Evolutionary conservation across 345 rosid species (phyloP).

Genomic region (Carallia brachiata): DNA sequence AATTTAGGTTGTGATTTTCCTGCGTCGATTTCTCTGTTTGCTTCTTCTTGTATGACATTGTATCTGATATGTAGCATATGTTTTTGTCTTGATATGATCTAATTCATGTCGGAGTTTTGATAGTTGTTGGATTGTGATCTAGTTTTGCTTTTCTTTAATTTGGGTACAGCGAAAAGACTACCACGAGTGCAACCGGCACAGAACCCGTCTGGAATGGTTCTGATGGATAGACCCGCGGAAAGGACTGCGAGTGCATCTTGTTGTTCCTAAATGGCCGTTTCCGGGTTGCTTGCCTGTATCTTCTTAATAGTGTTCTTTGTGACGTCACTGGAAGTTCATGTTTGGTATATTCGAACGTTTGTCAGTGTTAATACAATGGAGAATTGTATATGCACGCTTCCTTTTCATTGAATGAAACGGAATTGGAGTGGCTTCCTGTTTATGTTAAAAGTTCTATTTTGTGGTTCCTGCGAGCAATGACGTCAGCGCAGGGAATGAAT

Average conservation of each 20-base stretch:
- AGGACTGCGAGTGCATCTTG: conserved; percentile 73
- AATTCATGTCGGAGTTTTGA: too few relatives aligned
- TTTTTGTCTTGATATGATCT: too few relatives aligned
- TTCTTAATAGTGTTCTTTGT: conserved; percentile 20
- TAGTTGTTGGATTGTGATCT: too few relatives aligned
- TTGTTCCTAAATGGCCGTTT: conserved; percentile 46
- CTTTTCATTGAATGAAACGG: conserved; percentile 19
- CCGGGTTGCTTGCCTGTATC: conserved; percentile 15
- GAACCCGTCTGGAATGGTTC: conserved; percentile 87
- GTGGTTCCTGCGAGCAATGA: too few relatives aligned
- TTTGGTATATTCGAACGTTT: conserved; percentile 2
- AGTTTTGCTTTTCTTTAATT: conserved; percentile 1
- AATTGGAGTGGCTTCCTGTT: conserved; percentile 25
- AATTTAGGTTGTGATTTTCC: too few relatives aligned
- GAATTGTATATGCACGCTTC: conserved; percentile 30
- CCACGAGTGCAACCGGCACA: conserved; percentile 85
- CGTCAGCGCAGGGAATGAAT: too few relatives aligned
- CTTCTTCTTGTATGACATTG: too few relatives aligned
- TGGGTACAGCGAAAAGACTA: conserved; percentile 67
- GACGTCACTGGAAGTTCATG: conserved; percentile 15
- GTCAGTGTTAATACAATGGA: conserved; percentile 10
- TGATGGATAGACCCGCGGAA: conserved; percentile 73
- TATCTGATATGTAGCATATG: too few relatives aligned
- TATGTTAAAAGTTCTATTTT: too few relatives aligned
- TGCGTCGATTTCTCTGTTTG: too few relatives aligned